Base-by-base conservation (phyloP, 257 asterid genomes). In the Verbascum thapsus region DNA sequence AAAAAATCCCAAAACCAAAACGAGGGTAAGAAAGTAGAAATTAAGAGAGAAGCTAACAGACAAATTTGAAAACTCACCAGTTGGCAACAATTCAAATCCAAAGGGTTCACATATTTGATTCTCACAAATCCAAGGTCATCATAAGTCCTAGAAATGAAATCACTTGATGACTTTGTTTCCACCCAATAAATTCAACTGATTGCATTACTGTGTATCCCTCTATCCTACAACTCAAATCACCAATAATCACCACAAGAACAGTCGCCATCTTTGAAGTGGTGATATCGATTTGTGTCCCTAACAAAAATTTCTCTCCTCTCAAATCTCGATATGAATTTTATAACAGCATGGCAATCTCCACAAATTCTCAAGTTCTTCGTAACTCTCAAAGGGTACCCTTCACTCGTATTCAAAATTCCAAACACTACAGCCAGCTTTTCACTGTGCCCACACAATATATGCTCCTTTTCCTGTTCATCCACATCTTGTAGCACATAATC, bases 391-490 rank as follows among this genome's bases (percentile, higher is more conserved):
- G 91, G 37, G 65, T 85, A 72, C 41, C 96, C 90, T 67, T 71
- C 74, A 35, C 76, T 76, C 15, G 96, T 86, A 76, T 86, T 88
- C 72, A 86, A 59, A 30, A 88, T 72, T 53, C 95, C 98, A 55
- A 91, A 80, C 71, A 86, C 87, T 17, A 91, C 95, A 54, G 98
- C 96, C 73, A 86, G 76, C 81, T 91, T 91, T 82, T 91, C 98
- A 37, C 98, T 88, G 51, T 88, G 98, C 11, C 98, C 96, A 65
- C 96, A 88, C 61, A 91, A 80, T 70, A 86, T 88, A 58, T 83
- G 80, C 74, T 91, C 98, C 76, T 86, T 88, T 64, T 91, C 98
- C 74, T 91, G 94, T 69, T 91, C 95, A 78, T 91, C 98, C 58
- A 88, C 98, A 67, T 91, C 96, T 72, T 91, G 98, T 62, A 91